Evolutionary conservation across 257 asterid genomes (phyloP), one percentile per base, ranked within the genome.

Genomic region (Plectranthus barbatus): DNA sequence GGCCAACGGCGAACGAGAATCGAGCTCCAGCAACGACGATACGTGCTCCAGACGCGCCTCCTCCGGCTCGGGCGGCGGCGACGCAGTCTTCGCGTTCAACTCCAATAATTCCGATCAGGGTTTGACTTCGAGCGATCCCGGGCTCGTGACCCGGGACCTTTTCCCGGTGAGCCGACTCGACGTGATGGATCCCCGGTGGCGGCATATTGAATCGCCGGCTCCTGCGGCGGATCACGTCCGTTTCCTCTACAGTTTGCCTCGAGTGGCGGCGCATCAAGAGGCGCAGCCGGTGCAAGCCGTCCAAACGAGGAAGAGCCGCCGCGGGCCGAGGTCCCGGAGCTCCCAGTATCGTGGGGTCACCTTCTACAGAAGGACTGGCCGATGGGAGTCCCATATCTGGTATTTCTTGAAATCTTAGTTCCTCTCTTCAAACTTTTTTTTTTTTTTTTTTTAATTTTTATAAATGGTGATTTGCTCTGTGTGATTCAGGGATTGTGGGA

Each of bases 301-400:
- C 1, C 68, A 53, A 49, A 74, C 60, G 31, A 71, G 42, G 79
- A 83, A 80, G 46, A 78, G 84, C 60, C 60, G 86, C 66, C 62
- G 83, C 20, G 86, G 86, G 29, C 89, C 86, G 19, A 57, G 80
- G 69, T 80, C 84, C 1, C 51, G 77, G 20, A 83, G 86, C 23
- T 83, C 89, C 9, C 81, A 83, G 65, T 83, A 80, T 24, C 65
- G 84, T 49, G 89, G 89, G 14, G 84, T 83, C 7, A 80, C 89
- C 24, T 83, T 83, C 53, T 83, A 83, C 44, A 59, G 82, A 54
- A 77, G 89, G 53, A 83, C 89, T 49, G 84, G 86, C n/a, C 70
- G 86, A 75, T 83, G 86, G 89, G 84, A 83, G 57, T 83, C 89
- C 34, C 89, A 83, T 64, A 83, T 83, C 3, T 83, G 86, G 89